phyloP scores from a whole-genome alignment of 2,329 filamentous ascomycete genomes.

The Penicillium janthinellum region DNA sequence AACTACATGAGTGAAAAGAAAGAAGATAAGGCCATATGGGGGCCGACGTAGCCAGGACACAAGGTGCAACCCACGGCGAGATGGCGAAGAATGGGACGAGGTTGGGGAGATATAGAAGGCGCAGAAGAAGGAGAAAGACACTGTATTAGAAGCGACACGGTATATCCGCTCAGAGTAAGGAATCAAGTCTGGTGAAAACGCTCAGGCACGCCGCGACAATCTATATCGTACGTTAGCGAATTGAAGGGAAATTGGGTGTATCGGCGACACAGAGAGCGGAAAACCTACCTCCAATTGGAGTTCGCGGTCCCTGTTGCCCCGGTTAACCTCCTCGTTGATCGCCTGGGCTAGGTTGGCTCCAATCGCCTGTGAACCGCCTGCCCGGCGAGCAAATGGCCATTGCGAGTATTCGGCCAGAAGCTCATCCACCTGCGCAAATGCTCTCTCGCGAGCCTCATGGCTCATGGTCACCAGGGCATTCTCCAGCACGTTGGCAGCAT shows the following conservation, averaged over 20 bases:
- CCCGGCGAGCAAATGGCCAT: constrained; percentile 88
- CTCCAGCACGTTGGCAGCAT: constrained; percentile 96
- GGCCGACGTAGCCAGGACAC: neutral
- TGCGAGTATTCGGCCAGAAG: constrained; percentile 94
- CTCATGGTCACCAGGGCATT: constrained; percentile 93
- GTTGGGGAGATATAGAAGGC: constrained; percentile 11
- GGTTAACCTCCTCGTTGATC: constrained; percentile 82
- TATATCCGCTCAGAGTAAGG: constrained; percentile 67
- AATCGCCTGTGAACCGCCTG: constrained; percentile 75
- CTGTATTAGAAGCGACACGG: constrained; percentile 27
- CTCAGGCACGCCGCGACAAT: constrained; percentile 92
- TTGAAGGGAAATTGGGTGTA: neutral
- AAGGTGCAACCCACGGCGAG: constrained; percentile 4
- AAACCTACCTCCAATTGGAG: constrained; percentile 84
- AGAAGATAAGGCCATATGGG: constrained; percentile 10
- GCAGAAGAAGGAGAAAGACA: constrained; percentile 23
- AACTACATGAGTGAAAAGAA: constrained; percentile 34
- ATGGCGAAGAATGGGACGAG: constrained; percentile 10
- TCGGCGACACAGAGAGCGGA: neutral
- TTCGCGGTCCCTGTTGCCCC: constrained; percentile 89
- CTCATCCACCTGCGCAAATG: constrained; percentile 96
- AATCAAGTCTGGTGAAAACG: constrained; percentile 97
- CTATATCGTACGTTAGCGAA: constrained; percentile 41
- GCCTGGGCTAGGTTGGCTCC: constrained; percentile 90
- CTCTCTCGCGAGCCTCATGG: constrained; percentile 89